Evolutionary conservation across 2,329 filamentous ascomycete genomes (phyloP), one percentile per base, ranked within the genome.

Genomic region (Aspergillus sclerotialis): DNA sequence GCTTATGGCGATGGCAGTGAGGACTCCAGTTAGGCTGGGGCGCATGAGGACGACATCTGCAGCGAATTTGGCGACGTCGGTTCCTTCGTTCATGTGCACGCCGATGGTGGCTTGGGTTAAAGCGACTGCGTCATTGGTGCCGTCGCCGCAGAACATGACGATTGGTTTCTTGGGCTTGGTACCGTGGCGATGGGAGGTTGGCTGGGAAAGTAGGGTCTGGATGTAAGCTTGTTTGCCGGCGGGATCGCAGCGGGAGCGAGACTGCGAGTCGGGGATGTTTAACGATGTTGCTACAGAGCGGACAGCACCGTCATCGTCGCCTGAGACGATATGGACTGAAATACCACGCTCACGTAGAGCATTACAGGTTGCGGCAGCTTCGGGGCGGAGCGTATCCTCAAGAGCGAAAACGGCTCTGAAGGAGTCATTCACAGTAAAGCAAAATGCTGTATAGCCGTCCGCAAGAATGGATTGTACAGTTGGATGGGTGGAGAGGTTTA

Each of bases 41-140:
- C 73, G 69, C 53, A 85, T 67, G 11, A 90, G 69, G 0, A 87
- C 75, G 0, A 82, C 76, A 45, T 88, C 82, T 0, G 84, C 80
- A 0, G 81, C 80, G 2, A 67, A 70, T 35, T 75, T 66, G 0
- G 84, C 80, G 1, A 88, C 68, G 37, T 87, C 82, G 1, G 71
- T 76, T 4, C 69, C 67, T 36, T 65, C 69, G 38, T 73, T 73
- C 53, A 90, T 75, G 44, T 85, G 80, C 0, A 88, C 67, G 17
- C 85, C 85, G 17, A 90, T 72, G 5, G 73, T 73, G 1, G 85
- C 82, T 50, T 80, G 75, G 0, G 82, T 77, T 2, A 90, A 68
- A 0, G 84, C 84, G 3, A 76, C 69, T 0, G 84, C 81, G 49
- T 90, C 84, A 54, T 90, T 90, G 10, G 82, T 87, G 2, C 85